Base-by-base conservation (phyloP, 257 asterid species). In the Solanum tacnaense region DNA sequence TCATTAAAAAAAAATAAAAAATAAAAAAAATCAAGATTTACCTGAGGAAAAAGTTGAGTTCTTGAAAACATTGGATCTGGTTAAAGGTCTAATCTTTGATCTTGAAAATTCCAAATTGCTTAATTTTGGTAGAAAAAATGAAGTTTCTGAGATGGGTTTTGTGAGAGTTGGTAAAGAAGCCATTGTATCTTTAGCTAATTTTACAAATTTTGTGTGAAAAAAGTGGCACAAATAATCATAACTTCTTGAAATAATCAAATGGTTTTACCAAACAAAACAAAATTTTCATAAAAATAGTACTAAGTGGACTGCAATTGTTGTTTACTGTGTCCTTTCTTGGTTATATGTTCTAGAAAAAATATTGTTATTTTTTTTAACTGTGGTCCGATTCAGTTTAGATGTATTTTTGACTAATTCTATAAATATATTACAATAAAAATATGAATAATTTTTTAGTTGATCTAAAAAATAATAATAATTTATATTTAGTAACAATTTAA, bases 11-110 rank as follows among this genome's bases (percentile, higher is more conserved):
- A 3, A 2, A 3, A 7, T 2, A 2, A 6, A 56, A 52, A 15
- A 46, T 73, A 32, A 35, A n/a, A 46, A 71, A 32, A 52, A 36
- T 9, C 32, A n/a, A 89, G 11, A 87, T 86, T 92, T 85, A 93
- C 99, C 94, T 11, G 90, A 21, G 49, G 95, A 91, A 76, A 93
- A 91, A 90, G 56, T 88, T 25, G 98, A 92, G 89, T 90, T 89
- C 39, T 71, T 89, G 90, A 90, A 32, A 70, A 88, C 88, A 88
- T 82, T 87, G 16, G 91, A 88, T 83, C 68, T 88, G 58, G 67
- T 88, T 16, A 10, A 18, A 38, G 90, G 75, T 34, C 35, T 73
- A 34, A 89, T 65, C 90, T 91, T 92, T 86, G 75, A 86, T 86
- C 91, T 88, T 23, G 90, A 84, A 93, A 92, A 71, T 7, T 90